phyloP scores from a whole-genome alignment of 805 yeast genomes.

The Cyberlindnera suaveolens region DNA sequence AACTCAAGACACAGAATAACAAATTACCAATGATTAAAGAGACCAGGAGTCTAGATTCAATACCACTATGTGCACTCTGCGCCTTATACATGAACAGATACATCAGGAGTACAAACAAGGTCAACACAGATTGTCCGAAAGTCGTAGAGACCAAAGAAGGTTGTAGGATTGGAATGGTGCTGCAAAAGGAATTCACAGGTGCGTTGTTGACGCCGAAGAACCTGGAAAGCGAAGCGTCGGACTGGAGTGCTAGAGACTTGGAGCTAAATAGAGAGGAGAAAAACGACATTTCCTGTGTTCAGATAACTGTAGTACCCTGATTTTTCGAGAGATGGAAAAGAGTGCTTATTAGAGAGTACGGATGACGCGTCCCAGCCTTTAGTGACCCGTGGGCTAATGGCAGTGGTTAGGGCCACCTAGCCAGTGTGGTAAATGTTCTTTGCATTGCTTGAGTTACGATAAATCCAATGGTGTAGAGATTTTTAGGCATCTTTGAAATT shows the following conservation, averaged over 20 bases:
- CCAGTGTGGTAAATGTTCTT: no score
- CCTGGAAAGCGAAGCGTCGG: constrained; percentile 8
- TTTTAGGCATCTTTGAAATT: no score
- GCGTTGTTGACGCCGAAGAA: constrained; percentile 21
- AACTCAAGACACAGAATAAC: constrained; percentile 9
- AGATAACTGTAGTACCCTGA: no score
- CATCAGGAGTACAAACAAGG: constrained; percentile 7
- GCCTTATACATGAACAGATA: constrained; percentile 10
- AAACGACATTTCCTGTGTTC: constrained; percentile 1
- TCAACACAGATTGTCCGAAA: constrained; percentile 20
- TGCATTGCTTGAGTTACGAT: no score
- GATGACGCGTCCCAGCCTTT: no score
- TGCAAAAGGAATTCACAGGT: constrained; percentile 21
- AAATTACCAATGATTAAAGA: constrained; percentile 19
- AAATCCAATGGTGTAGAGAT: no score
- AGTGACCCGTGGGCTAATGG: no score
- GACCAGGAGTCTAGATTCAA: constrained; percentile 20
- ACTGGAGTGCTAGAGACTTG: constrained; percentile 3
- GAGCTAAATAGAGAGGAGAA: constrained; percentile 6
- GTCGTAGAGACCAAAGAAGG: constrained; percentile 22
- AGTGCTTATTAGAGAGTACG: no score
- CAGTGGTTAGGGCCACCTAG: no score
- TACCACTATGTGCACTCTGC: constrained; percentile 6
- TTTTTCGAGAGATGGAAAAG: no score
- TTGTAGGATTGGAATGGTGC: constrained; percentile 16